Evolutionary conservation across 805 yeast genomes (phyloP).

Genomic region (Hanseniaspora nectarophila): DNA sequence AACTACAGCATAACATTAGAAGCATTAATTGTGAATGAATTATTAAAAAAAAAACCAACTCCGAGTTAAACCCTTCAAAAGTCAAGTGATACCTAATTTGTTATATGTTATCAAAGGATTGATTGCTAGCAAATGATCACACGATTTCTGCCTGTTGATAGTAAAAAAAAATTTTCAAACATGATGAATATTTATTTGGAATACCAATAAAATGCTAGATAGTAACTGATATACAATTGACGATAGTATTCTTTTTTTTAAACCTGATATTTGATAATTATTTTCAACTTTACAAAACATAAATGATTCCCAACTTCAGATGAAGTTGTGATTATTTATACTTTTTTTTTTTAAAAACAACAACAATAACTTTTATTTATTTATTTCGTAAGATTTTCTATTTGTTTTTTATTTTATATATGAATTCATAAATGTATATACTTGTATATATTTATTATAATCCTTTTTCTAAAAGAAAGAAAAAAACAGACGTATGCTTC

Average conservation of each 20-base stretch:
- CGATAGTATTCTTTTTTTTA: conserved; percentile 11
- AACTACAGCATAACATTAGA: too few species aligned
- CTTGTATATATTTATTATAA: background rate
- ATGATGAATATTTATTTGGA: conserved; percentile 13
- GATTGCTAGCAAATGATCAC: background rate
- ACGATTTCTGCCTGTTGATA: background rate
- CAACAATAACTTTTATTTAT: background rate
- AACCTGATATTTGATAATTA: conserved; percentile 2
- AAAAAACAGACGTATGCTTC: background rate
- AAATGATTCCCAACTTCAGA: background rate
- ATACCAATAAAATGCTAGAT: conserved; percentile 14
- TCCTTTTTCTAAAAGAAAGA: background rate
- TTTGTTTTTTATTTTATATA: background rate
- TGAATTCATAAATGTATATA: background rate
- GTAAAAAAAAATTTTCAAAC: background rate
- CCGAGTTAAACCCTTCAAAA: background rate
- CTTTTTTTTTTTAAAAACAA: too few species aligned
- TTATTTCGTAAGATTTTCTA: background rate
- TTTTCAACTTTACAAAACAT: background rate
- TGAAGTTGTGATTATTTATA: background rate
- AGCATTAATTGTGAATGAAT: too few species aligned
- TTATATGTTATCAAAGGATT: background rate
- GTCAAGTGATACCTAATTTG: background rate
- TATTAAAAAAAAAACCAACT: background rate
- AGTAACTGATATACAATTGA: conserved; percentile 9